phyloP scores from a whole-genome alignment of 192 early-diverging fungal genomes.

The Backusella macrospora region DNA sequence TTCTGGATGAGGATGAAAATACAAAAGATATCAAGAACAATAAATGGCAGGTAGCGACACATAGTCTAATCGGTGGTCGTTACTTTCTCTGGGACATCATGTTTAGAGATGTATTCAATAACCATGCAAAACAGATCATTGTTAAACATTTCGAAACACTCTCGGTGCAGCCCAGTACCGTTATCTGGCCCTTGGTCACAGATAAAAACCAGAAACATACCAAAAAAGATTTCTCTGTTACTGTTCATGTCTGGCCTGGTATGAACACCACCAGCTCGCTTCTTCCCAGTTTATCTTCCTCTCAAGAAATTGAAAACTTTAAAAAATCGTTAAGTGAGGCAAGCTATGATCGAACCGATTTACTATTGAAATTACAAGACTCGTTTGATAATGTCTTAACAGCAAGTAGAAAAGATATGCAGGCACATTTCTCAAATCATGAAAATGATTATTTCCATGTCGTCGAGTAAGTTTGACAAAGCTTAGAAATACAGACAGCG shows the following conservation, averaged over 20 bases:
- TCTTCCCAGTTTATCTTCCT: constrained; percentile 25
- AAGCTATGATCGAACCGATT: constrained; percentile 15
- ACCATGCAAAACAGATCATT: constrained; percentile 45
- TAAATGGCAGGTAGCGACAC: constrained; percentile 2
- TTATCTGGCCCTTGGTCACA: constrained; percentile 38
- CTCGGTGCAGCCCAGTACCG: constrained; percentile 43
- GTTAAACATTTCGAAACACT: constrained; percentile 35
- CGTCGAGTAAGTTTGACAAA: constrained; percentile 1
- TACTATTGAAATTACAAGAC: constrained; percentile 15
- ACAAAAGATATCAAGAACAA: not conserved
- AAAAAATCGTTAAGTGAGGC: constrained; percentile 24
- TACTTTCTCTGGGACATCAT: constrained; percentile 51
- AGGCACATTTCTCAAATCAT: constrained; percentile 2
- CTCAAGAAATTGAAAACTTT: constrained; percentile 28
- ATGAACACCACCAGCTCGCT: not conserved
- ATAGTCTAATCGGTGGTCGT: constrained; percentile 31
- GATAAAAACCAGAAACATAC: constrained; percentile 22
- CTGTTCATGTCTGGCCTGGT: constrained; percentile 34
- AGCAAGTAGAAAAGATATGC: constrained; percentile 12
- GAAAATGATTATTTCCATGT: constrained; percentile 12
- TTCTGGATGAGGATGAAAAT: constrained; percentile 5
- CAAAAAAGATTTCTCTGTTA: constrained; percentile 17
- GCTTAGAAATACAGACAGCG: not conserved
- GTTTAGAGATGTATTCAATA: constrained; percentile 45
- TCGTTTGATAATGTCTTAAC: constrained; percentile 26